Evolutionary conservation across 208 protist genomes (phyloP).

Genomic region (Leishmania tropica): DNA sequence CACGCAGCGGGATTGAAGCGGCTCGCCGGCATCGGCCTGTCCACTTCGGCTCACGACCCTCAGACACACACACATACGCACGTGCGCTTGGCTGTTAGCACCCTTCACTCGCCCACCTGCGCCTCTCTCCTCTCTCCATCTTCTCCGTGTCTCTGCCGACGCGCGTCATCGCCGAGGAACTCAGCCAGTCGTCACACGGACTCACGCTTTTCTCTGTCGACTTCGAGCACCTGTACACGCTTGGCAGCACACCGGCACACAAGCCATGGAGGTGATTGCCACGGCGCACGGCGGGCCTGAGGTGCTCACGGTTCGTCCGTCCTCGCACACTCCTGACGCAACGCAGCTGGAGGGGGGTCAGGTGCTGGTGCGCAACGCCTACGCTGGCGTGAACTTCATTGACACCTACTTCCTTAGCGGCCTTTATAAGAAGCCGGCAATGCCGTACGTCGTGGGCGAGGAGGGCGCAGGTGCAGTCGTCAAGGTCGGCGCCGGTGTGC

Average conservation of each 20-base stretch:
- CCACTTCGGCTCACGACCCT: background rate
- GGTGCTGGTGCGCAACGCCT: constrained; percentile 53
- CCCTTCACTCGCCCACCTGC: too few species aligned
- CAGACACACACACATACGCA: too few species aligned
- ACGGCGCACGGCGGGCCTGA: constrained; percentile 38
- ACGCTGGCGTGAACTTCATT: constrained; percentile 93
- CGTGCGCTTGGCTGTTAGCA: too few species aligned
- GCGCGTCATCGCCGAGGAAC: background rate
- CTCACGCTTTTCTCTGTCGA: too few species aligned
- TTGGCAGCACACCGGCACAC: background rate
- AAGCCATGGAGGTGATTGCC: constrained; percentile 41
- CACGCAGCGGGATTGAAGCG: too few species aligned
- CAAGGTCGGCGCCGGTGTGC: constrained; percentile 28
- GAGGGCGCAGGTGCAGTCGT: constrained; percentile 81
- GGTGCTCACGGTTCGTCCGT: constrained; percentile 17
- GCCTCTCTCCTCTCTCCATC: background rate
- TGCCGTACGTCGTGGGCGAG: constrained; percentile 78
- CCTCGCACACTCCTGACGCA: constrained; percentile 12
- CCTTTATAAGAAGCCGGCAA: constrained; percentile 65
- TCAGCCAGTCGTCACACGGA: too few species aligned
- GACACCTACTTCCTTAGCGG: constrained; percentile 91
- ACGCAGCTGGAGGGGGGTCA: constrained; percentile 20
- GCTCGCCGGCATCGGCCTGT: too few species aligned
- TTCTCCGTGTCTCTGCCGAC: background rate
- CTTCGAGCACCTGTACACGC: too few species aligned